Evolutionary conservation across 306 rosid genomes (phyloP).

Genomic region (Trifolium dubium): DNA sequence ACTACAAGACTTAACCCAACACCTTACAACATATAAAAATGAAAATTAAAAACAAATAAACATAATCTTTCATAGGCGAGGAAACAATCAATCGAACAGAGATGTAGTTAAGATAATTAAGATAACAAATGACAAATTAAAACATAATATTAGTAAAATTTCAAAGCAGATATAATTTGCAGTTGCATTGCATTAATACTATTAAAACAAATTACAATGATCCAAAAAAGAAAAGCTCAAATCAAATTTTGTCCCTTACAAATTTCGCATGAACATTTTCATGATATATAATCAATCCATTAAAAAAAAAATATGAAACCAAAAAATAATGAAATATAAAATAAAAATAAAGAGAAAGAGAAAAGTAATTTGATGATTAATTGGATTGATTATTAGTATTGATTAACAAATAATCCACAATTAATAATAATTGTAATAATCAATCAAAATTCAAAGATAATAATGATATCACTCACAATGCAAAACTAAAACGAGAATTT

Average conservation of each 20-base stretch:
- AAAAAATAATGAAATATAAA: constrained; percentile 32
- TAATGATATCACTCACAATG: neutral
- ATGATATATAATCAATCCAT: constrained; percentile 42
- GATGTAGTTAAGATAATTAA: constrained; percentile 6
- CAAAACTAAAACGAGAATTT: constrained; percentile 65
- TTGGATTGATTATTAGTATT: constrained; percentile 49
- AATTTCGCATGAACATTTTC: constrained; percentile 29
- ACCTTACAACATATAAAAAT: no score
- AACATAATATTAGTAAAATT: neutral
- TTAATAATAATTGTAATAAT: constrained; percentile 21
- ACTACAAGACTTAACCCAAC: no score
- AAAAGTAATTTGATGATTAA: constrained; percentile 27
- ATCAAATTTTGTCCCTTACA: constrained; percentile 4
- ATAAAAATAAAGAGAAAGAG: no score
- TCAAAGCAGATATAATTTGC: constrained; percentile 25
- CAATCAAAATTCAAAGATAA: neutral
- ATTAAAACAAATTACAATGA: constrained; percentile 30
- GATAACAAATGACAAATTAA: neutral
- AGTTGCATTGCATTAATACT: constrained; percentile 38
- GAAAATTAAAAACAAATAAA: no score
- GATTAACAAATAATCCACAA: constrained; percentile 19
- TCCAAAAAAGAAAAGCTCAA: constrained; percentile 37
- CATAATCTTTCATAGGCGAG: neutral
- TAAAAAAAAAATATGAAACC: constrained; percentile 19
- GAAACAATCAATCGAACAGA: constrained; percentile 16